These are phyloP conservation scores for Sclerotinia spermophila DNA, from an alignment of 2,329 filamentous ascomycete species.

Conservation along the genomic window DNA sequence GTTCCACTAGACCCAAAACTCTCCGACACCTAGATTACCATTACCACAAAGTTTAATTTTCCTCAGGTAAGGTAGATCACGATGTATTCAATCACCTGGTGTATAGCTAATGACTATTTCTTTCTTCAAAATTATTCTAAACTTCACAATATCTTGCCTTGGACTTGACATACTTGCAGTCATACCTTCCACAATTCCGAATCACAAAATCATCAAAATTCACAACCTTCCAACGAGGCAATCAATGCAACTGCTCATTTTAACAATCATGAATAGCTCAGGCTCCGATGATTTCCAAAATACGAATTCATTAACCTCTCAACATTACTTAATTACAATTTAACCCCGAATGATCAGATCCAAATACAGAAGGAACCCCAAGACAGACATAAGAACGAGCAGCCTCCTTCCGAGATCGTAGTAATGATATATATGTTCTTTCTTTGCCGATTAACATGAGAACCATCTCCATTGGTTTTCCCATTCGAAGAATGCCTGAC, in stretches of 20 bases:
- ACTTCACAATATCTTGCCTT: not conserved
- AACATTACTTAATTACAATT: not conserved
- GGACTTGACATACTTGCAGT: not conserved
- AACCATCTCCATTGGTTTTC: too few species aligned
- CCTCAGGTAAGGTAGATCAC: not conserved
- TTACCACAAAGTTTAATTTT: not conserved
- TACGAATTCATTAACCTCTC: not conserved
- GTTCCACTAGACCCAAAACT: not conserved
- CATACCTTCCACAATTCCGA: not conserved
- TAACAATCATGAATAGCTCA: not conserved
- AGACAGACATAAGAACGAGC: not conserved
- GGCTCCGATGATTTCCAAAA: not conserved
- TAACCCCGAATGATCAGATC: not conserved
- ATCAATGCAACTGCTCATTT: too few species aligned
- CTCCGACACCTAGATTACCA: not conserved
- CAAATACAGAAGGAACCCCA: not conserved
- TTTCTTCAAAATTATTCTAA: not conserved
- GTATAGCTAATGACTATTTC: fast-evolving
- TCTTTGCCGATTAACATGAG: not conserved
- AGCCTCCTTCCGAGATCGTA: not conserved
- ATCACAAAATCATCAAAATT: not conserved
- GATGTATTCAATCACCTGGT: not conserved
- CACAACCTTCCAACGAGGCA: not conserved
- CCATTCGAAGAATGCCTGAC: not conserved
- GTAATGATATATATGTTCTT: not conserved